phyloP scores from a whole-genome alignment of 2,329 filamentous ascomycete species.

The Cladophialophora immunda region DNA sequence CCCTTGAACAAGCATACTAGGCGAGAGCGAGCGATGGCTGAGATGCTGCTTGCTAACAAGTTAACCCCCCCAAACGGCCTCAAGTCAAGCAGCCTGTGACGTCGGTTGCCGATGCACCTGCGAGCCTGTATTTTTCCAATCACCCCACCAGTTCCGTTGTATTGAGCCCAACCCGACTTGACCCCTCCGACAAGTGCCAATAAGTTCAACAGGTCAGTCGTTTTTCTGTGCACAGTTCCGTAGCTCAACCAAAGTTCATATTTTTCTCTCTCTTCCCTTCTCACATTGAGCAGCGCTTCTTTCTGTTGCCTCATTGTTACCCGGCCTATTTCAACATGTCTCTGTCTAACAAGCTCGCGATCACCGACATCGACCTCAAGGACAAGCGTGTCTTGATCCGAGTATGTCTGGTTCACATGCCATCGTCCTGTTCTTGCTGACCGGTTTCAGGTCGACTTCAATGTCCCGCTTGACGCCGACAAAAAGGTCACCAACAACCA shows the following conservation, averaged over 20 bases:
- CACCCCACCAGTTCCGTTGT: conserved; percentile 23
- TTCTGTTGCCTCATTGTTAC: conserved; percentile 5
- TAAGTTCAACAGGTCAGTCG: conserved; percentile 10
- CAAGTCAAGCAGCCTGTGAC: conserved; percentile 8
- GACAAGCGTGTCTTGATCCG: conserved; percentile 98
- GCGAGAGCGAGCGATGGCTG: conserved; percentile 11
- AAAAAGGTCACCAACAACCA: conserved; percentile 98
- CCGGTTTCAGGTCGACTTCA: conserved; percentile 88
- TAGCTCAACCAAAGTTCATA: conserved; percentile 25
- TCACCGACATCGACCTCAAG: conserved; percentile 95
- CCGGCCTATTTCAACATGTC: conserved; percentile 70
- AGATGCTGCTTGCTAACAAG: conserved; percentile 13
- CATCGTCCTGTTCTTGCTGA: conserved; percentile 14
- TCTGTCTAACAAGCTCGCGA: conserved; percentile 97
- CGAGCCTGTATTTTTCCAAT: conserved; percentile 6
- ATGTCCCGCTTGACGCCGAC: conserved; percentile 91
- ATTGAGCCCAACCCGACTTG: conserved; percentile 20
- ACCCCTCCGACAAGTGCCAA: conserved; percentile 19
- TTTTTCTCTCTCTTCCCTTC: conserved; percentile 12
- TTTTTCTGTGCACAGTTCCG: conserved; percentile 9
- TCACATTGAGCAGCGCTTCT: conserved; percentile 6
- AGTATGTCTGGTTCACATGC: conserved; percentile 64
- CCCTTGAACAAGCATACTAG: conserved; percentile 5
- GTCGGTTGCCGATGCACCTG: conserved; percentile 14
- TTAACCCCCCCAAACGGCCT: not conserved